Evolutionary conservation across 2,329 filamentous ascomycete species (phyloP).

Genomic region (Sporothrix protearum): DNA sequence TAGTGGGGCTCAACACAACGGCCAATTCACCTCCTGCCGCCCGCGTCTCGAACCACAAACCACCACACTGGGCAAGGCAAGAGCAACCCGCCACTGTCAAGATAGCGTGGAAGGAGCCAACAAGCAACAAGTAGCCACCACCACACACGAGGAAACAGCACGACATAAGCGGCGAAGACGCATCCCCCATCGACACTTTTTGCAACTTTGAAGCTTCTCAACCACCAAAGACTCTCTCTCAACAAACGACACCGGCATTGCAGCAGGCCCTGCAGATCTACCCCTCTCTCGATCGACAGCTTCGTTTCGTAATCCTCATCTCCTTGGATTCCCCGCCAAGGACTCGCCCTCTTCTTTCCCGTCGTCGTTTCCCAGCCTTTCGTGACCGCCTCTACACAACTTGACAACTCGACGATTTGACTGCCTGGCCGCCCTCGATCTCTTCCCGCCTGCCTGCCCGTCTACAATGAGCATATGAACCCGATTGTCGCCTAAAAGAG

Average conservation of each 20-base stretch:
- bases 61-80: background rate
- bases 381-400: background rate
- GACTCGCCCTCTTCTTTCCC: background rate
- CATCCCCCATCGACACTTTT: background rate
- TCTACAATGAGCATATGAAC: conserved; percentile 17
- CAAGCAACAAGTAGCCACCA: background rate
- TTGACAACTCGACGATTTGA: background rate
- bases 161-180: background rate
- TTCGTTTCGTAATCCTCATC: background rate
- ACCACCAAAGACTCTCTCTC: background rate
- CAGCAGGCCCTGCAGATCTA: conserved; percentile 20
- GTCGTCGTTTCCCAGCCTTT: background rate
- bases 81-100: background rate
- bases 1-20: conserved; percentile 9
- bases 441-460: background rate
- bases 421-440: background rate
- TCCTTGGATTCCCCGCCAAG: background rate
- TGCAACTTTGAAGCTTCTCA: background rate
- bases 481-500: background rate
- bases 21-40: conserved; percentile 9
- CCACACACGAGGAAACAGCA: background rate
- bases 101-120: background rate
- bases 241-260: background rate
- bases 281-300: background rate
- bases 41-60: conserved; percentile 12